A percentile compares a stretch with the other conserved stretches of the same genome.
Evolutionary conservation across 192 early-diverging fungal genomes (phyloP).

Genomic region (Coemansia sp.): DNA sequence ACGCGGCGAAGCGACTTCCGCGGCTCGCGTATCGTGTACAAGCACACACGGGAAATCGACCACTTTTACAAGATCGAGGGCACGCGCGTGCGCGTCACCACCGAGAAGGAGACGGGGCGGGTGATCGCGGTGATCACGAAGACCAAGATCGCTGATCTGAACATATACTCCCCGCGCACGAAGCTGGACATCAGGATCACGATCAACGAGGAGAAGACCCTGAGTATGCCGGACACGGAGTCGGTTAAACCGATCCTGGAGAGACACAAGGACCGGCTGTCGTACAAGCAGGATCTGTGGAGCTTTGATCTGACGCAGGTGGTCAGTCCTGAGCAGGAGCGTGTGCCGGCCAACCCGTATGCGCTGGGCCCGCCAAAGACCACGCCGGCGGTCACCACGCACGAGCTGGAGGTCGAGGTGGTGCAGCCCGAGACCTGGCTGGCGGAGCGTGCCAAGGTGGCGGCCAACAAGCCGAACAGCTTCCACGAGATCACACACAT

Average conservation of each 20-base stretch:
- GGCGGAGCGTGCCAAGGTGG: slow-evolving; percentile 64
- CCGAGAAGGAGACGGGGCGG: slow-evolving; percentile 61
- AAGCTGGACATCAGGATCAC: slow-evolving; percentile 86
- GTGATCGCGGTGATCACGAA: slow-evolving; percentile 69
- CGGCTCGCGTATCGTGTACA: slow-evolving; percentile 65
- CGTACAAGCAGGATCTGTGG: slow-evolving; percentile 81
- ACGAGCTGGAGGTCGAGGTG: slow-evolving; percentile 89
- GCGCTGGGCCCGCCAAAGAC: slow-evolving; percentile 44
- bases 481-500: slow-evolving; percentile 71
- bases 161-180: slow-evolving; percentile 80
- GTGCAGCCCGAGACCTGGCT: slow-evolving; percentile 57
- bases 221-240: slow-evolving; percentile 51
- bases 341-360: slow-evolving; percentile 43
- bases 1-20: slow-evolving; percentile 50
- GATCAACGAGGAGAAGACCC: slow-evolving; percentile 69
- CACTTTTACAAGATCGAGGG: slow-evolving; percentile 58
- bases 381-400: slow-evolving; percentile 57
- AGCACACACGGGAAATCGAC: slow-evolving; percentile 74
- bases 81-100: slow-evolving; percentile 64
- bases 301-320: slow-evolving; percentile 91
- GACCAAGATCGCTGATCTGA: slow-evolving; percentile 77
- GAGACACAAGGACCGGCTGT: slow-evolving; percentile 86
- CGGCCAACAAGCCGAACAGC: slow-evolving; percentile 59
- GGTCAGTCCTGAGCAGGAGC: slow-evolving; percentile 47
- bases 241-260: slow-evolving; percentile 54